A percentile compares a stretch with the other conserved stretches of the same genome.
phyloP scores from a whole-genome alignment of 176 grass and related monocot species.

The Triticum urartu region DNA sequence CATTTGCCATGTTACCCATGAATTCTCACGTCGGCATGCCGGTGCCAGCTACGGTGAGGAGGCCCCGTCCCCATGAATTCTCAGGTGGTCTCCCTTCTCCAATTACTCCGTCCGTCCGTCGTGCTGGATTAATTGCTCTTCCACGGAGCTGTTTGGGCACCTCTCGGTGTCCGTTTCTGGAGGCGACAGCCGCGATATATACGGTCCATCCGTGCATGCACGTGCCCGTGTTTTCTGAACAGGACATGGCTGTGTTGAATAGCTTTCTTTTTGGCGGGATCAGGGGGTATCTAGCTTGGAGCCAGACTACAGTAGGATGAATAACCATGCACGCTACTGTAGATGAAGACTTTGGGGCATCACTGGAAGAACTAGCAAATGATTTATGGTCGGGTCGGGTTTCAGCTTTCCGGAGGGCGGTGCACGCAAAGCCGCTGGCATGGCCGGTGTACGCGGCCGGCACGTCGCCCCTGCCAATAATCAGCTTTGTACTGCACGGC shows the following conservation, averaged over 20 bases:
- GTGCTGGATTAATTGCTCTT: not conserved
- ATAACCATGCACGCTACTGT: not conserved
- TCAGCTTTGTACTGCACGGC: not conserved
- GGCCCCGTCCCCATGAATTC: not conserved
- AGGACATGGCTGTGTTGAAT: not conserved
- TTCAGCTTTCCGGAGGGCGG: not conserved
- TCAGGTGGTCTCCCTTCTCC: slow-evolving; percentile 1
- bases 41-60: not conserved
- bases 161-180: not conserved
- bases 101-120: not conserved
- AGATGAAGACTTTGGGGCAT: not conserved
- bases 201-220: not conserved
- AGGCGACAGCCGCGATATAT: not conserved
- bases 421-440: not conserved
- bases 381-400: not conserved
- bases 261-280: too few species aligned
- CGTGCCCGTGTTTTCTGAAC: not conserved
- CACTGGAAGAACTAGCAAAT: not conserved
- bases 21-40: not conserved
- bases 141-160: not conserved
- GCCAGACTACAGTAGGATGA: not conserved
- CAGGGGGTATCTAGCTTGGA: not conserved
- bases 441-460: not conserved
- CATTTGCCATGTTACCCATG: not conserved
- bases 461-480: not conserved